Evolutionary conservation across 495 filamentous ascomycete species (phyloP), one percentile per base, ranked within the genome.

Genomic region (Penicillium arizonense): DNA sequence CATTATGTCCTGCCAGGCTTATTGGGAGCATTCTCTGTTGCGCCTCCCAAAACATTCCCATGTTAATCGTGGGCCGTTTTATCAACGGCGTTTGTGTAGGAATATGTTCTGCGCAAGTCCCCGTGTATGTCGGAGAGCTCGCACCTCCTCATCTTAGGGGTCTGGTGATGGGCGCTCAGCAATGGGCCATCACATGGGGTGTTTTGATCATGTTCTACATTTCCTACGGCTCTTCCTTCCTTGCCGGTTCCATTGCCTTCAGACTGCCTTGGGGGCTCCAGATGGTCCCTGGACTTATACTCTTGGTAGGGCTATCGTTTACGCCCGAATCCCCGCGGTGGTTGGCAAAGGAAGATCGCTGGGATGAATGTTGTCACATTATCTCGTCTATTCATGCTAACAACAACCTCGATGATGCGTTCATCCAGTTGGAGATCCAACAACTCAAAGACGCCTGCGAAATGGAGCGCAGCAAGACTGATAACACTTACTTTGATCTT

Each of bases 151-250:
- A 77, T 34, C 84, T 83, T 69, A 82, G 88, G 61, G 88, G 88
- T 24, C 78, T 86, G 32, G 75, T 93, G 13, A 82, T 90, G 28
- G 84, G 85, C 32, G 73, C 82, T 52, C 84, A 90, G 56, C 87
- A 90, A 70, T 89, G 87, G 87, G 82, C 87, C 39, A 89, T 91
- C 55, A 89, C 85, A 47, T 89, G 85, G 85, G 88, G 88, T 63
- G 90, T 91, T 55, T 53, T 90, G 53, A 90, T 91, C 64, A 90
- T 91, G 87, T 91, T 86, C 76, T 77, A 77, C 64, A 81, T 91
- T 52, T 87, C 79, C 52, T 90, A 87, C 40, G 88, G 87, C 13
- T 82, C 75, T 59, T 79, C 79, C 21, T 87, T 77, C 62, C 75
- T 91, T 48, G 48, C 70, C 11, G 50, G 51, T 0, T 8, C 76